Evolutionary conservation across 768 basidiomycete genomes (phyloP).

Genomic region (Coprinellus micaceus): DNA sequence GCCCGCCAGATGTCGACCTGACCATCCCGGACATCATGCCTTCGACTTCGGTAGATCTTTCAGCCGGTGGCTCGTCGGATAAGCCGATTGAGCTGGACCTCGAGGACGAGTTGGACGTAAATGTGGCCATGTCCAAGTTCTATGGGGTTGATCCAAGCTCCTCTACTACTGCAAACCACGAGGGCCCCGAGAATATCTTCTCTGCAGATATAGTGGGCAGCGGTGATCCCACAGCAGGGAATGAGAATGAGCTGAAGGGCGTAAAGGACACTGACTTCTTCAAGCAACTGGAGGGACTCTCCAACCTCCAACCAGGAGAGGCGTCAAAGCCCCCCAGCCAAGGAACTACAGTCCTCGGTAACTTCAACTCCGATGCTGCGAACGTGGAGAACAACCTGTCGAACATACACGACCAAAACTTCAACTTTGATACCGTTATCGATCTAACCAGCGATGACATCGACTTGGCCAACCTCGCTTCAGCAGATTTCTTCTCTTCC

Average conservation of each 20-base stretch:
- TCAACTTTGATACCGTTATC: slow-evolving; percentile 51
- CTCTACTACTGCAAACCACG: slow-evolving; percentile 25
- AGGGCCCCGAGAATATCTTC: slow-evolving; percentile 46
- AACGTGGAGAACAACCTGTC: slow-evolving; percentile 11
- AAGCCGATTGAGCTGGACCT: slow-evolving; percentile 81
- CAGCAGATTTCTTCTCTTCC: slow-evolving; percentile 41
- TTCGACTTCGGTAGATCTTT: slow-evolving; percentile 24
- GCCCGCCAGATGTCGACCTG: slow-evolving; percentile 56
- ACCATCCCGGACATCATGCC: slow-evolving; percentile 36
- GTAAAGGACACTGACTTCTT: slow-evolving; percentile 25
- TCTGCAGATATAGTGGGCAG: slow-evolving; percentile 34
- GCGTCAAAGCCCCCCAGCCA: slow-evolving; percentile 23
- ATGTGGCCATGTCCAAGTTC: slow-evolving; percentile 45
- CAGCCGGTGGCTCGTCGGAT: slow-evolving; percentile 63
- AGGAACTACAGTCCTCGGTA: slow-evolving; percentile 35
- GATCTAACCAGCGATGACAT: too few relatives aligned
- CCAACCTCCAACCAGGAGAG: neutral
- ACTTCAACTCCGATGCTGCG: slow-evolving; percentile 33
- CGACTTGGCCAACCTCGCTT: slow-evolving; percentile 42
- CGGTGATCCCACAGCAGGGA: too few relatives aligned
- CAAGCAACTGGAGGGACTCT: slow-evolving; percentile 20
- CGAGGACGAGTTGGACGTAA: slow-evolving; percentile 71
- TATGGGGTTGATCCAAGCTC: slow-evolving; percentile 49
- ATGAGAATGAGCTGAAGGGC: too few relatives aligned
- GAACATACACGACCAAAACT: slow-evolving; percentile 23